Conservation (phyloP, 345 rosid species). For the Xanthoceras sorbifolium region DNA sequence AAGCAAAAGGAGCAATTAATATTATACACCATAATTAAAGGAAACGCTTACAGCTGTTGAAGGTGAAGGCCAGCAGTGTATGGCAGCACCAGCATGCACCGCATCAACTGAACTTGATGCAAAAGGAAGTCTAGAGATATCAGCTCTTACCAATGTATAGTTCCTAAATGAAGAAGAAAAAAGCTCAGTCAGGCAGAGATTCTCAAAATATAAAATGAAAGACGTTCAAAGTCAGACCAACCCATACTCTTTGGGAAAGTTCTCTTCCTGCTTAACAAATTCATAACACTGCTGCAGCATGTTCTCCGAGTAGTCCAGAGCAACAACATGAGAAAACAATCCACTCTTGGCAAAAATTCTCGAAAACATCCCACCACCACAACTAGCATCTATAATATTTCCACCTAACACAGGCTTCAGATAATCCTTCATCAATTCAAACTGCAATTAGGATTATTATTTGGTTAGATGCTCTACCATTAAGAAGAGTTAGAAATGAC, state of each 20-base stretch:
- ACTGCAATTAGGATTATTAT: constrained; percentile 43
- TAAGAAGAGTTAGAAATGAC: constrained; percentile 4
- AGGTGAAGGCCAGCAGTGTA: constrained; percentile 97
- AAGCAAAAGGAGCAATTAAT: not conserved
- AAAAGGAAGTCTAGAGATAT: constrained; percentile 86
- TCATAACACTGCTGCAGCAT: constrained; percentile 83
- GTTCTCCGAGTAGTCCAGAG: constrained; percentile 88
- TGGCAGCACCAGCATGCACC: constrained; percentile 90
- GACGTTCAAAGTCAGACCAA: constrained; percentile 4
- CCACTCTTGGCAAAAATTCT: constrained; percentile 74
- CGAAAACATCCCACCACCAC: constrained; percentile 87
- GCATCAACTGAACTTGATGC: constrained; percentile 73
- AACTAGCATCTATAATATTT: constrained; percentile 83
- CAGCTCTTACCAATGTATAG: constrained; percentile 76
- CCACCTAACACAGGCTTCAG: constrained; percentile 79
- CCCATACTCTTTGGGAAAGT: constrained; percentile 72
- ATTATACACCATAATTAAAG: not conserved
- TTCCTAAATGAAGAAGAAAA: constrained; percentile 49
- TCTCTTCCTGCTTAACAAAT: constrained; percentile 55
- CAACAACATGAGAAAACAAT: constrained; percentile 69
- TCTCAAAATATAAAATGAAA: constrained; percentile 4
- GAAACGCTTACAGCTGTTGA: constrained; percentile 60
- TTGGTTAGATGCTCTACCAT: constrained; percentile 15
- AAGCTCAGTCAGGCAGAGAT: constrained; percentile 10
- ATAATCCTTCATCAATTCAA: constrained; percentile 73